Evolutionary conservation across 1,284 basidiomycete species (phyloP), one percentile per base, ranked within the genome.

Genomic region (Mycena sp.): DNA sequence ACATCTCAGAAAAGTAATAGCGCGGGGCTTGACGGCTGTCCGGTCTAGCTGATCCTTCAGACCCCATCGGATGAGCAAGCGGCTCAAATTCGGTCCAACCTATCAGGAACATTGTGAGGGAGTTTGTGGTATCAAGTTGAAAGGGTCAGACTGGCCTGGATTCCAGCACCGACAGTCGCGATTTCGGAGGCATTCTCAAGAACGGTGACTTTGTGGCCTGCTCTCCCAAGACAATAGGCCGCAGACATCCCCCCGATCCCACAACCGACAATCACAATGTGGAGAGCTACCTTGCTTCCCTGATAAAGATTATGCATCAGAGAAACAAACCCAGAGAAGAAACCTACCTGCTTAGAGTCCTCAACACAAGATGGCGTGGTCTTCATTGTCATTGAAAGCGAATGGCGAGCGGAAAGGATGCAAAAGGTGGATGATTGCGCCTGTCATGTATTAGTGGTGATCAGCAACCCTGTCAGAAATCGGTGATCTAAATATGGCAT

Each of bases 221-320:
- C 80, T 23, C 77, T 75, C 2, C 81, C 78, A 23, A 86, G 76
- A 30, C 77, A 75, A 68, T 79, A 82, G 2, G 82, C 85, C 2
- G 81, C 78, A 3, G 81, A 70, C 26, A 87, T 72, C 3, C 86
- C 86, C 5, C 82, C 84, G 3, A 87, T 76, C 12, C 86, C 86
- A 40, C 80, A 83, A 12, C 85, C 85, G 23, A 87, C 80, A 56
- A 87, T 72, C 41, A 82, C 71, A 58, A 86, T 71, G 58, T 81
- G 68, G 14, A 87, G 76, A 30, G 29, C 11, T 35, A 49, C 14
- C 35, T 21, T 49, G n/a, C n/a, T n/a, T n/a, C n/a, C n/a, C n/a
- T n/a, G n/a, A n/a, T n/a, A n/a, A n/a, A n/a, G n/a, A n/a, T n/a
- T n/a, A n/a, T n/a, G n/a, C n/a, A n/a, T n/a, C n/a, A n/a, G n/a